A percentile compares a stretch with the other conserved stretches of the same genome.
Conservation (phyloP, 192 early-diverging fungal genomes). For the Cladochytrium replicatum region DNA sequence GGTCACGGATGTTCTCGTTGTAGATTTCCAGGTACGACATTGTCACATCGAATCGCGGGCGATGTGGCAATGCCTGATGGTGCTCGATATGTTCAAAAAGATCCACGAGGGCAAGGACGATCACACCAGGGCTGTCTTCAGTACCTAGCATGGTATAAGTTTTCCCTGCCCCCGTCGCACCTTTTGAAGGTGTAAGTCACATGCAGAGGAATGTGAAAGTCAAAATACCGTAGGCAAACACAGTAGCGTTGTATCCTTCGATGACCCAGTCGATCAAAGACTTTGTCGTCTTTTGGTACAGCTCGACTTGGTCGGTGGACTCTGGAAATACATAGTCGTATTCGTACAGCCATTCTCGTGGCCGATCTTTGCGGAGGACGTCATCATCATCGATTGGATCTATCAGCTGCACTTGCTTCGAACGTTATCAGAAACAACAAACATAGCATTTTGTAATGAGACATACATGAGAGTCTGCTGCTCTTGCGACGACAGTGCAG, state of each 20-base stretch:
- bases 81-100: constrained; percentile 42
- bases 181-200: background rate
- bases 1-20: constrained; percentile 56
- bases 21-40: constrained; percentile 46
- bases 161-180: constrained; percentile 66
- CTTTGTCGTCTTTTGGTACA: constrained; percentile 58
- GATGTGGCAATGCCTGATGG: background rate
- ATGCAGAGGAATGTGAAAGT: background rate
- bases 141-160: constrained; percentile 75
- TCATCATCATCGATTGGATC: constrained; percentile 61
- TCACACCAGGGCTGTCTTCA: constrained; percentile 55
- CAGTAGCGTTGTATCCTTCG: constrained; percentile 74
- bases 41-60: constrained; percentile 12
- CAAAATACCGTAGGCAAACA: constrained; percentile 67
- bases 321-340: constrained; percentile 75
- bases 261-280: constrained; percentile 60
- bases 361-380: constrained; percentile 48
- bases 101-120: constrained; percentile 53
- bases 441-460: background rate
- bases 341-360: constrained; percentile 57
- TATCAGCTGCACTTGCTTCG: constrained; percentile 58
- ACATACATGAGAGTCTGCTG: constrained; percentile 11
- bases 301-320: constrained; percentile 55
- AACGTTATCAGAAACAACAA: no score
- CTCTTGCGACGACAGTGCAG: constrained; percentile 1